phyloP scores from a whole-genome alignment of 129 eudicot genomes.

The Flaveria linearis region DNA sequence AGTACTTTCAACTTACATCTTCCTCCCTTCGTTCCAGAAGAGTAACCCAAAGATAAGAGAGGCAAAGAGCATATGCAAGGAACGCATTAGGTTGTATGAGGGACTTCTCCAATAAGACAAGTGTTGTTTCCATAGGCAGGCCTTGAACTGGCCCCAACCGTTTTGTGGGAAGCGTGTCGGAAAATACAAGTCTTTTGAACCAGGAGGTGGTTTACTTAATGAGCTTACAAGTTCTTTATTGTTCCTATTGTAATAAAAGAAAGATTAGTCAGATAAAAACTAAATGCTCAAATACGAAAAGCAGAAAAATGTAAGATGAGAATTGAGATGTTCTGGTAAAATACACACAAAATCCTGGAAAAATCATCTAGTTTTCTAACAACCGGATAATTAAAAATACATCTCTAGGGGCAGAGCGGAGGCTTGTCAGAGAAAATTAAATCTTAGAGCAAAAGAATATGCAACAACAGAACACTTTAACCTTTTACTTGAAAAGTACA shows the following conservation, averaged over 20 bases:
- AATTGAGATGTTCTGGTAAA: not conserved
- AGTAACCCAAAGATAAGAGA: constrained; percentile 53
- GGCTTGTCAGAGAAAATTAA: too few species aligned
- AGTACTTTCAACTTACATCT: constrained; percentile 49
- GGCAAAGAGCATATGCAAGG: constrained; percentile 40
- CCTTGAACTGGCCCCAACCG: constrained; percentile 63
- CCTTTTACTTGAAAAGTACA: not conserved
- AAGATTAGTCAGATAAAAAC: not conserved
- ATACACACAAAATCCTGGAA: not conserved
- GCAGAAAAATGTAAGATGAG: not conserved
- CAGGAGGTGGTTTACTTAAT: constrained; percentile 49
- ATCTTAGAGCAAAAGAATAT: too few species aligned
- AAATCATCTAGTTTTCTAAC: not conserved
- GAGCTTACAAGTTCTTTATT: constrained; percentile 44
- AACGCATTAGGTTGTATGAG: constrained; percentile 60
- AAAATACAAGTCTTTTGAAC: constrained; percentile 58
- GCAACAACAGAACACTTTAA: not conserved
- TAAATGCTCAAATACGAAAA: not conserved
- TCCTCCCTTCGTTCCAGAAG: constrained; percentile 62
- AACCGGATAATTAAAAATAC: too few species aligned
- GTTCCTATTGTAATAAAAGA: constrained; percentile 35
- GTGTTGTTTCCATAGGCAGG: constrained; percentile 73
- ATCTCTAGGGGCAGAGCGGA: too few species aligned
- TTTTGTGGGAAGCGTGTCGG: constrained; percentile 53
- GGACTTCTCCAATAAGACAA: constrained; percentile 90